Evolutionary conservation across 441 rosid genomes (phyloP).

Genomic region (Erysimum pusillum): DNA sequence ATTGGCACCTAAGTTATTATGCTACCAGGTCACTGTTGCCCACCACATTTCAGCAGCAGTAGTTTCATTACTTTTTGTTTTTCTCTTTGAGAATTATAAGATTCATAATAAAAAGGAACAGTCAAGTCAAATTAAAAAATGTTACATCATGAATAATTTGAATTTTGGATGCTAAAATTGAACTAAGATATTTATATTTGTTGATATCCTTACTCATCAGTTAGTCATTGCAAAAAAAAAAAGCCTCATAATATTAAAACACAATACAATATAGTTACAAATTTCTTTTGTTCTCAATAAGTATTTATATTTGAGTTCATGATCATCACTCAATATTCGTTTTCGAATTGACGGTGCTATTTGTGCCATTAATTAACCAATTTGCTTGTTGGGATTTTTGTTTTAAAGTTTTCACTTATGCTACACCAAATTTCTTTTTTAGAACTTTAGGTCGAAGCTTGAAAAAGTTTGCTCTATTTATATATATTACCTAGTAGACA

Average conservation of each 20-base stretch:
- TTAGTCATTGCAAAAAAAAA: not conserved
- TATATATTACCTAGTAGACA: not conserved
- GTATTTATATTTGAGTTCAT: not conserved
- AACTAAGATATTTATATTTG: not conserved
- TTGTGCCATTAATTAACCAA: not conserved
- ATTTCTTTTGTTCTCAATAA: too few species aligned
- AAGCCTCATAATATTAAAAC: too few species aligned
- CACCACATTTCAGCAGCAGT: not conserved
- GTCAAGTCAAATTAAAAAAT: not conserved
- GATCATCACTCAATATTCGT: not conserved
- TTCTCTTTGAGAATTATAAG: not conserved
- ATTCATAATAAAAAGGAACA: constrained; percentile 1
- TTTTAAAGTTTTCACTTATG: not conserved
- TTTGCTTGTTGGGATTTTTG: not conserved
- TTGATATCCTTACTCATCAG: too few species aligned
- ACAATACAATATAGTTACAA: too few species aligned
- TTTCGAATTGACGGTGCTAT: not conserved
- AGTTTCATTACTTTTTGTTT: not conserved
- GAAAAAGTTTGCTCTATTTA: not conserved
- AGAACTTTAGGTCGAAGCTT: not conserved
- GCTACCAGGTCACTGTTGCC: not conserved
- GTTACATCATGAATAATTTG: not conserved
- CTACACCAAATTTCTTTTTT: not conserved
- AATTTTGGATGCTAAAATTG: not conserved
- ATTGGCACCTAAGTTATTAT: not conserved